Evolutionary conservation across 805 yeast species (phyloP).

Genomic region (Zygotorulaspora danielsina): DNA sequence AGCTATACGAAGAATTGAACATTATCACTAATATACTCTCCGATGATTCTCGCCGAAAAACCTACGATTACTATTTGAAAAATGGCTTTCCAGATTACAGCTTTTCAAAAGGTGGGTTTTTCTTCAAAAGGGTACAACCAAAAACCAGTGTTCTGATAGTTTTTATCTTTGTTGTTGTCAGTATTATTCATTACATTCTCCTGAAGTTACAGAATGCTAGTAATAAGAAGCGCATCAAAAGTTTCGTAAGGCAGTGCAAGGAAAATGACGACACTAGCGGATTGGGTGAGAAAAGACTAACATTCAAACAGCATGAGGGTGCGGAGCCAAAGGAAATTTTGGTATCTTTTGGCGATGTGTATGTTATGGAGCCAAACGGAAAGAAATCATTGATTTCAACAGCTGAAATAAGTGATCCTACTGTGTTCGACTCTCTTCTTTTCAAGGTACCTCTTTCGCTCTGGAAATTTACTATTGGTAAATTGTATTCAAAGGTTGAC

Average conservation of each 20-base stretch:
- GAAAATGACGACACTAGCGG: slow-evolving; percentile 55
- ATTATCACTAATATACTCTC: slow-evolving; percentile 70
- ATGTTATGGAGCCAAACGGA: slow-evolving; percentile 44
- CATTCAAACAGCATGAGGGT: slow-evolving; percentile 42
- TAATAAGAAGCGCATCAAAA: slow-evolving; percentile 52
- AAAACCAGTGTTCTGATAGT: slow-evolving; percentile 48
- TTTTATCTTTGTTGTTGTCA: slow-evolving; percentile 48
- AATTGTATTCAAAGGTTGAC: slow-evolving; percentile 18
- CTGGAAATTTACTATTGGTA: slow-evolving; percentile 47
- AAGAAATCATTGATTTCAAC: slow-evolving; percentile 42
- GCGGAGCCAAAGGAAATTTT: slow-evolving; percentile 48
- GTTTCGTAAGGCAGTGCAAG: slow-evolving; percentile 49
- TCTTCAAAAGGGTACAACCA: slow-evolving; percentile 65
- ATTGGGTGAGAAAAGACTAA: slow-evolving; percentile 44
- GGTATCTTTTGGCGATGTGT: slow-evolving; percentile 58
- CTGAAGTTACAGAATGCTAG: slow-evolving; percentile 52
- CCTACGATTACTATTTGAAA: slow-evolving; percentile 79
- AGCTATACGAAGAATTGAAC: slow-evolving; percentile 68
- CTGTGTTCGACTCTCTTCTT: slow-evolving; percentile 46
- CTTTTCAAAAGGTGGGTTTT: slow-evolving; percentile 54
- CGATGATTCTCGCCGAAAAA: slow-evolving; percentile 51
- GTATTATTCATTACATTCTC: slow-evolving; percentile 55
- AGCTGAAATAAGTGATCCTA: slow-evolving; percentile 46
- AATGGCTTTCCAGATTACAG: slow-evolving; percentile 85
- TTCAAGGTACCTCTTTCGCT: slow-evolving; percentile 40